A percentile compares a stretch with the other conserved stretches of the same genome.
Evolutionary conservation across 108 stramenopile genomes (phyloP).

Genomic region (Conticribra guillardii): DNA sequence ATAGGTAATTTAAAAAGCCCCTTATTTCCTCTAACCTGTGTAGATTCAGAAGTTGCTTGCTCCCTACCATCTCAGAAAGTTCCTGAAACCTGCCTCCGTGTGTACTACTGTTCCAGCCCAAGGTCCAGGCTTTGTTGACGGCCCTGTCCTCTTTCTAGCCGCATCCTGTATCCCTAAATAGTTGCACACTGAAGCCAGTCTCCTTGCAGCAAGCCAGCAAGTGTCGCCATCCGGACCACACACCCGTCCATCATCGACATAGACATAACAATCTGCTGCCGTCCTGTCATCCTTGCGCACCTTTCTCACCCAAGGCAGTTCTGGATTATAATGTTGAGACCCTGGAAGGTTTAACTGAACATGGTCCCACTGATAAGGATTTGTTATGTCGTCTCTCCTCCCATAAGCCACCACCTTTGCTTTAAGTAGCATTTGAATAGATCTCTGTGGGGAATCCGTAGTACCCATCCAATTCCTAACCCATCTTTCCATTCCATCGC

Average conservation of each 20-base stretch:
- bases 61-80: slow-evolving; percentile 35
- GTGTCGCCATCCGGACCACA: slow-evolving; percentile 6
- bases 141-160: slow-evolving; percentile 38
- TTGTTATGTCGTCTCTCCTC: slow-evolving; percentile 7
- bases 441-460: too few species aligned
- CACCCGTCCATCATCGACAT: slow-evolving; percentile 37
- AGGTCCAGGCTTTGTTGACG: too few species aligned
- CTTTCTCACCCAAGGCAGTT: slow-evolving; percentile 44
- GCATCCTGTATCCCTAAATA: slow-evolving; percentile 54
- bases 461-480: too few species aligned
- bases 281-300: slow-evolving; percentile 22
- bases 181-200: neutral
- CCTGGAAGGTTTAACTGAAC: slow-evolving; percentile 50
- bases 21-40: slow-evolving; percentile 11
- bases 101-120: slow-evolving; percentile 34
- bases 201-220: neutral
- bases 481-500: slow-evolving; percentile 24
- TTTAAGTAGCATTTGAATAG: slow-evolving; percentile 7
- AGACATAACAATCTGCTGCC: slow-evolving; percentile 32
- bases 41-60: slow-evolving; percentile 6
- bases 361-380: slow-evolving; percentile 44
- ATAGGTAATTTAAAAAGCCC: slow-evolving; percentile 53
- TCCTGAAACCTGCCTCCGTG: slow-evolving; percentile 15
- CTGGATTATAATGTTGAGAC: slow-evolving; percentile 26
- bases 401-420: slow-evolving; percentile 30